Evolutionary conservation across 116 monocot species (phyloP).

Genomic region (Trichopus zeylanicus): DNA sequence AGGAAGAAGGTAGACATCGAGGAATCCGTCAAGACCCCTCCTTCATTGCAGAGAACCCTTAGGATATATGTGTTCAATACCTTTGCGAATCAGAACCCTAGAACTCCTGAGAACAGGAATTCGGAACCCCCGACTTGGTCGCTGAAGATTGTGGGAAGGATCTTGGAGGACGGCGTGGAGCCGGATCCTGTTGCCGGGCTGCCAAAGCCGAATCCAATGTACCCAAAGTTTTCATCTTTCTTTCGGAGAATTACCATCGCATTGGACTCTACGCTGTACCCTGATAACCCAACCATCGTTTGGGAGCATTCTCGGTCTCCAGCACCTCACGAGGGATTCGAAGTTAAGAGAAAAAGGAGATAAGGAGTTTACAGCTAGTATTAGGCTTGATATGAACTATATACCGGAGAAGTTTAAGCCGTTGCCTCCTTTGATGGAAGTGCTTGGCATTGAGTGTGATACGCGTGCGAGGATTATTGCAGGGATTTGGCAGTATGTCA

Average conservation of each 20-base stretch:
- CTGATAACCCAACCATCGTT: constrained; percentile 67
- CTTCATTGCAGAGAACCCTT: constrained; percentile 70
- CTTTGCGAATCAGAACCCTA: constrained; percentile 52
- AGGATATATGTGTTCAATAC: constrained; percentile 92
- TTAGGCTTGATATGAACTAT: constrained; percentile 86
- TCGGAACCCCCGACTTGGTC: constrained; percentile 83
- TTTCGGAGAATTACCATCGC: constrained; percentile 65
- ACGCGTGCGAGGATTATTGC: constrained; percentile 75
- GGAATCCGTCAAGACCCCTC: constrained; percentile 69
- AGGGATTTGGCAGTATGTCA: constrained; percentile 93
- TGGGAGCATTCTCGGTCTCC: constrained; percentile 79
- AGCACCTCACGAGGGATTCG: constrained; percentile 75
- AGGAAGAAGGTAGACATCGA: constrained; percentile 92
- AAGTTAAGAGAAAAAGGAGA: constrained; percentile 93
- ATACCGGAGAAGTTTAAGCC: constrained; percentile 79
- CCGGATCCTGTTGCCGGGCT: too few species aligned
- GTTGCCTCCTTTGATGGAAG: constrained; percentile 59
- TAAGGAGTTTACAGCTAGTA: constrained; percentile 62
- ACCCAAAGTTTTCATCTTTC: constrained; percentile 86
- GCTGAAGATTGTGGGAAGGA: constrained; percentile 71
- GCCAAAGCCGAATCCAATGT: constrained; percentile 31
- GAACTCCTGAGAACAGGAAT: constrained; percentile 19
- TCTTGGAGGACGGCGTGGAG: constrained; percentile 51
- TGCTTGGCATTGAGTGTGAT: constrained; percentile 85
- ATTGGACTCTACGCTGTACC: constrained; percentile 64